Evolutionary conservation across 768 basidiomycete genomes (phyloP).

Genomic region (Mycena crocata): DNA sequence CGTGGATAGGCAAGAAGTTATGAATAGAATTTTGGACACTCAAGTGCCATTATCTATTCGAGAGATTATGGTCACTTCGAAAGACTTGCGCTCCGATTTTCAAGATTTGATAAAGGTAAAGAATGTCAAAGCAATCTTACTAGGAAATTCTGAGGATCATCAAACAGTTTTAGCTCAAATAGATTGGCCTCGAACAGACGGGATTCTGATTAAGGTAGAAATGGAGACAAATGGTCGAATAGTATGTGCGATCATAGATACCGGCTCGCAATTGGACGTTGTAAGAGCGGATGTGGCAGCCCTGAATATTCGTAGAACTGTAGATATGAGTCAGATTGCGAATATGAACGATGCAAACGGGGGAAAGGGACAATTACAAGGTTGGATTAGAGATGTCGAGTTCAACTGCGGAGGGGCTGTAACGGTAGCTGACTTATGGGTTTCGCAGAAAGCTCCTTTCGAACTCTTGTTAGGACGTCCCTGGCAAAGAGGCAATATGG

Average conservation of each 20-base stretch:
- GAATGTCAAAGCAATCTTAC: not conserved
- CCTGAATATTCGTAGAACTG: too few species aligned
- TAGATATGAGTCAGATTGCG: too few species aligned
- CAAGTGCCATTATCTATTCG: not conserved
- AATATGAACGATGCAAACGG: too few species aligned
- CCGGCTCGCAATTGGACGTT: too few species aligned
- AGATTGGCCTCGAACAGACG: not conserved
- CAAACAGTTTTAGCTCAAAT: not conserved
- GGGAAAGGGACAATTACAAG: constrained; percentile 32
- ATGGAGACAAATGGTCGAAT: too few species aligned
- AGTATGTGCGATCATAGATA: too few species aligned
- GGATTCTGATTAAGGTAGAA: too few species aligned
- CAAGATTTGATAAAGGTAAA: not conserved
- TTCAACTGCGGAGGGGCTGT: constrained; percentile 35
- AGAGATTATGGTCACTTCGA: too few species aligned
- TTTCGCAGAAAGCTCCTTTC: constrained; percentile 29
- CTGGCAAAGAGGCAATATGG: constrained; percentile 39
- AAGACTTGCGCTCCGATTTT: too few species aligned
- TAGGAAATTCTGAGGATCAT: not conserved
- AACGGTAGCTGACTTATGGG: constrained; percentile 37
- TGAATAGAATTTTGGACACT: not conserved
- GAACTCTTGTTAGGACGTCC: constrained; percentile 38
- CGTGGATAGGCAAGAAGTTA: not conserved
- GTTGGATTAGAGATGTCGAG: constrained; percentile 33
- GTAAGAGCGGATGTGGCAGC: too few species aligned